Conservation (phyloP, 2,329 filamentous ascomycete genomes). For the Aspergillus sp. region DNA sequence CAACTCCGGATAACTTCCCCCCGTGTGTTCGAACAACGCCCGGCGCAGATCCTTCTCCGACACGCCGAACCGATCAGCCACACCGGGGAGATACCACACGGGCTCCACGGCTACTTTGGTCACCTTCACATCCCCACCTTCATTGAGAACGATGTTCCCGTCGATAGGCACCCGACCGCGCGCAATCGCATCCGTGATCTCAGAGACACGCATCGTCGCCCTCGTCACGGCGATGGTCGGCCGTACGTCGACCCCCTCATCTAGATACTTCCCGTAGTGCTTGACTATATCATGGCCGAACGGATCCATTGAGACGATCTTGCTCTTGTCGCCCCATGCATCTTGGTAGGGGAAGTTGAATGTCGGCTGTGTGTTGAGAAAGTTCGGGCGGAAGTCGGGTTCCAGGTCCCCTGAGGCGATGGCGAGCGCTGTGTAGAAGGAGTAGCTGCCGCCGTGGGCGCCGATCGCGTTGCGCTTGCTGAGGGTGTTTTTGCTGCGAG, state of each 20-base stretch:
- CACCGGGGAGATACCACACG: conserved; percentile 82
- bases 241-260: conserved; percentile 71
- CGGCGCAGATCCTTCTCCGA: conserved; percentile 88
- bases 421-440: conserved; percentile 90
- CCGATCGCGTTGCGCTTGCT: conserved; percentile 58
- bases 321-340: conserved; percentile 84
- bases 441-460: conserved; percentile 86
- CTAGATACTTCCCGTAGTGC: conserved; percentile 73
- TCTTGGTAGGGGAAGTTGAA: conserved; percentile 83
- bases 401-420: conserved; percentile 88
- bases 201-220: conserved; percentile 94
- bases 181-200: conserved; percentile 85
- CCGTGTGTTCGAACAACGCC: conserved; percentile 90
- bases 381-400: conserved; percentile 75
- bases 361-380: conserved; percentile 86
- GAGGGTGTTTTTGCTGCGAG: conserved; percentile 30
- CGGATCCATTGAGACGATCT: conserved; percentile 99
- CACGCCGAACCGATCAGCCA: conserved; percentile 89
- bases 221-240: conserved; percentile 91
- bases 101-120: conserved; percentile 99
- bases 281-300: conserved; percentile 85
- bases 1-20: conserved; percentile 92
- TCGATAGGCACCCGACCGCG: conserved; percentile 75
- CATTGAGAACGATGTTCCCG: conserved; percentile 87
- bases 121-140: conserved; percentile 80